phyloP scores from a whole-genome alignment of 1,139 yeast species.

The Waltiozyma sp. region DNA sequence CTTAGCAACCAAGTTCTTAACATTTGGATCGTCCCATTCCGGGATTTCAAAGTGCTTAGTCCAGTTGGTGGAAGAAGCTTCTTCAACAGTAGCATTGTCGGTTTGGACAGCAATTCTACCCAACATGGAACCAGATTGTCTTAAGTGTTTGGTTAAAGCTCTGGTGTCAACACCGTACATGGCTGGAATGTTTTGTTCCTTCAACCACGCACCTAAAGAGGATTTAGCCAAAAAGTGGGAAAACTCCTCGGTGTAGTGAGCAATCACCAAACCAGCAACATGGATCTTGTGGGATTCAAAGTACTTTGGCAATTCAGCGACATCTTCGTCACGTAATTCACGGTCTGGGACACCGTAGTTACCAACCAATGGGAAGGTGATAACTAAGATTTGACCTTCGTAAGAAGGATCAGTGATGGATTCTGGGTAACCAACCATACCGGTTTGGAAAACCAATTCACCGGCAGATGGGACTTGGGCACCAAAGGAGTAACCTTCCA shows the following conservation, averaged over 20 bases:
- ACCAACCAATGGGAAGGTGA: constrained; percentile 95
- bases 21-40: constrained; percentile 90
- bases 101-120: constrained; percentile 71
- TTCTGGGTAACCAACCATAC: constrained; percentile 99
- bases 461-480: constrained; percentile 82
- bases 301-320: constrained; percentile 74
- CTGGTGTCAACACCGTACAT: constrained; percentile 97
- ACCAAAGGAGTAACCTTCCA: constrained; percentile 98
- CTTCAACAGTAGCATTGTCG: constrained; percentile 28
- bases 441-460: constrained; percentile 98
- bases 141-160: constrained; percentile 82
- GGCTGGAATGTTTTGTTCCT: constrained; percentile 88
- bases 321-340: constrained; percentile 58
- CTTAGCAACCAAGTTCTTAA: constrained; percentile 79
- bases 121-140: constrained; percentile 86
- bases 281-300: constrained; percentile 89
- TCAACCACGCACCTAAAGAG: constrained; percentile 88
- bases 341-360: constrained; percentile 99
- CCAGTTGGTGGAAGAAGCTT: constrained; percentile 43
- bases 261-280: constrained; percentile 94
- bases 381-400: constrained; percentile 94
- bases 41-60: constrained; percentile 55
- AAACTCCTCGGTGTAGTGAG: constrained; percentile 93
- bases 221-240: constrained; percentile 91
- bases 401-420: constrained; percentile 97